Evolutionary conservation across 495 filamentous ascomycete species (phyloP).

Genomic region (Parmelia sp.): DNA sequence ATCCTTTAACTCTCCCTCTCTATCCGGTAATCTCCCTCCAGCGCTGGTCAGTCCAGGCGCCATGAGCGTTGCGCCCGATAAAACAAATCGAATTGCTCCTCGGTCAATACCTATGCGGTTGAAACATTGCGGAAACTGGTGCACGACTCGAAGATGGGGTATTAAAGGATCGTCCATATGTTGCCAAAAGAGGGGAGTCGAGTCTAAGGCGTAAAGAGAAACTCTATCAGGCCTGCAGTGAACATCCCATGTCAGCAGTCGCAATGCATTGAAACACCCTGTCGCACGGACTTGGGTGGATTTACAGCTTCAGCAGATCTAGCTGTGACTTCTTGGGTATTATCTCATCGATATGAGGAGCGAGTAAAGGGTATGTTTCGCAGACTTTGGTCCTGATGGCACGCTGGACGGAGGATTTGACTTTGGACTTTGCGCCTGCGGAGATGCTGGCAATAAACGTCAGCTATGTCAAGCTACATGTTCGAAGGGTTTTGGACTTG

Average conservation of each 20-base stretch:
- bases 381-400: slow-evolving; percentile 72
- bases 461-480: slow-evolving; percentile 22
- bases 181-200: slow-evolving; percentile 81
- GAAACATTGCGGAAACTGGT: slow-evolving; percentile 48
- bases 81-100: slow-evolving; percentile 93
- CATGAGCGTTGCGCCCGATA: slow-evolving; percentile 90
- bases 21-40: slow-evolving; percentile 66
- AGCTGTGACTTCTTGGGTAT: slow-evolving; percentile 93
- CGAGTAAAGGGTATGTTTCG: slow-evolving; percentile 78
- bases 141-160: slow-evolving; percentile 74
- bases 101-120: slow-evolving; percentile 68
- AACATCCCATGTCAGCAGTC: background rate
- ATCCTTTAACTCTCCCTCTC: slow-evolving; percentile 51
- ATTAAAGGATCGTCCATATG: slow-evolving; percentile 70
- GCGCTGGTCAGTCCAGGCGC: slow-evolving; percentile 79
- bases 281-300: background rate
- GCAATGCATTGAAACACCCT: background rate
- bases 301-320: slow-evolving; percentile 76
- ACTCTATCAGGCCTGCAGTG: slow-evolving; percentile 65
- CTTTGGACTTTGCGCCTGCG: slow-evolving; percentile 79
- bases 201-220: slow-evolving; percentile 75
- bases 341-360: slow-evolving; percentile 86
- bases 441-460: slow-evolving; percentile 51
- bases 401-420: slow-evolving; percentile 93
- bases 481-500: slow-evolving; percentile 35